Conservation (phyloP, 176 grass and related monocot species). For the Avena atlantica region DNA sequence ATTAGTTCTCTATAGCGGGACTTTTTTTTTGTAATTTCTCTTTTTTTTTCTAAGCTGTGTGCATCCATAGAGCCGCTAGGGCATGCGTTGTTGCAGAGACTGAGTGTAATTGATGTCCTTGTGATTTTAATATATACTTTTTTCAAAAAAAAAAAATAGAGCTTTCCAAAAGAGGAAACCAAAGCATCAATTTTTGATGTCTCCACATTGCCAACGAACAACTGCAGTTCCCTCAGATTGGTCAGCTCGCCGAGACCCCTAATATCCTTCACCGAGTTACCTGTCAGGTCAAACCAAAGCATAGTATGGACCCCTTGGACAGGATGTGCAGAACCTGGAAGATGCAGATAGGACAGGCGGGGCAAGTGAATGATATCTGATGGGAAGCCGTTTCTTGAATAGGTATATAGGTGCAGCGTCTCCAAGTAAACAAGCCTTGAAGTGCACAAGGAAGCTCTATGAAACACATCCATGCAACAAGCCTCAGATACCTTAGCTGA, state of each 20-base stretch:
- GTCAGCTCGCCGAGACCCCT: neutral
- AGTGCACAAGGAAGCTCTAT: neutral
- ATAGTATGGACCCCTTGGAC: neutral
- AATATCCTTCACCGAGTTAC: neutral
- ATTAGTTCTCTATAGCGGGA: too few relatives aligned
- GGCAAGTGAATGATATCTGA: neutral
- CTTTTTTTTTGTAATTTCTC: too few relatives aligned
- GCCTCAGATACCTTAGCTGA: neutral
- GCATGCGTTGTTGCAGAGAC: too few relatives aligned
- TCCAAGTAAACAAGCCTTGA: neutral
- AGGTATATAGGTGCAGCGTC: neutral
- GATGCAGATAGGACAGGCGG: neutral
- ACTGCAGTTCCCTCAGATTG: neutral
- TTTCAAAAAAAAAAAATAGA: neutral
- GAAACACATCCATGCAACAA: fast-evolving
- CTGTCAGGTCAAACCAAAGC: too few relatives aligned
- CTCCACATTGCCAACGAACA: neutral
- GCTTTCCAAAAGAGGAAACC: neutral
- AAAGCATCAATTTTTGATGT: neutral
- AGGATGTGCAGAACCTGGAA: neutral
- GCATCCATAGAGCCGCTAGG: too few relatives aligned
- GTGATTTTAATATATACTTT: too few relatives aligned
- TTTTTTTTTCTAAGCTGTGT: too few relatives aligned
- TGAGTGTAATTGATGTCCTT: too few relatives aligned
- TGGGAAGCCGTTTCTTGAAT: neutral